Base-by-base conservation (phyloP, 148 eudicot species). In the Spergularia marina region DNA sequence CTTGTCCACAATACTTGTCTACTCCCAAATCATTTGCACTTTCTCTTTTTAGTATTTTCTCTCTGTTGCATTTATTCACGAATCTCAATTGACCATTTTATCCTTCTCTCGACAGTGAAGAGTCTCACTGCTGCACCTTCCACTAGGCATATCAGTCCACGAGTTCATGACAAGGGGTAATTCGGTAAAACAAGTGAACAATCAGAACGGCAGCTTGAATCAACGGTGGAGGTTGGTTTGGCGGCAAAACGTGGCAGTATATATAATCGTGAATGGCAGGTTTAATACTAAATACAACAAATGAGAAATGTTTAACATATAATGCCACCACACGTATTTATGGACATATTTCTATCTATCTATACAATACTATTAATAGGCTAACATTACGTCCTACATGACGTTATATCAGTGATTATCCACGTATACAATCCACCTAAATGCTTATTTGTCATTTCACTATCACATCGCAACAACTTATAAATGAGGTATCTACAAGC, bases 211-310 rank as follows among this genome's bases (percentile, higher is more conserved):
- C 51, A 34, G 25, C 16, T 20, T 53, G 34, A 16, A 78, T 44
- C 65, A 71, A 65, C 76, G 80, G 70, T 36, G 54, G 71, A 72
- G 71, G 40, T 12, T 58, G 40, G 1, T 64, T 78, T 71, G 80
- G 76, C 80, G 80, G 80, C 70, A 78, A 61, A 52, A 78, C 80
- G 80, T 78, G 80, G 69, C 69, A 34, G 14, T 11, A n/a, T 34
- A 49, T 11, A n/a, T 34, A 49, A 70, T 44, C 49, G 10, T 44
- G 49, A 2, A 44, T 44, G 49, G 49, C 49, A 44, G 49, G 10
- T 44, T 44, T 6, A 6, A 6, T 44, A 53, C 2, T 70, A 53
- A 30, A 30, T 30, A 30, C 36, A 2, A 1, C 36, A 30, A 30
- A 30, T 3, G 36, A 30, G 36, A 30, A 0, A 30, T 2, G 36